Percentiles rank a stretch among this genome's conserved stretches.
These are phyloP conservation scores for Syncephalastrum monosporum DNA, from an alignment of 371 early-diverging fungal genomes.

Conservation along the genomic window DNA sequence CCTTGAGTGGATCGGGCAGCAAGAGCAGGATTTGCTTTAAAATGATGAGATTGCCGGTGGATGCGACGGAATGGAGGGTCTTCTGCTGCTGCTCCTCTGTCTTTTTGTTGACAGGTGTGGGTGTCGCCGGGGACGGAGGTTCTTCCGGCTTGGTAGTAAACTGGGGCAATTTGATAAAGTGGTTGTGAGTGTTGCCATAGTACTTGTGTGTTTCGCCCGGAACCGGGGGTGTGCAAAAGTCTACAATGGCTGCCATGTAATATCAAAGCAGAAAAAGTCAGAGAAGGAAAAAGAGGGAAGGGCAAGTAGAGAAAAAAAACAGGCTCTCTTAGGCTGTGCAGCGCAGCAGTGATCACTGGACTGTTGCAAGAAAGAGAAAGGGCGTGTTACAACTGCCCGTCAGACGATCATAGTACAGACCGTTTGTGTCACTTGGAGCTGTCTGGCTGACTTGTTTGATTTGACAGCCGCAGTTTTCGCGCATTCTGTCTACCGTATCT, in stretches of 20 bases:
- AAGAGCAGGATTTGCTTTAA: slow-evolving; percentile 31
- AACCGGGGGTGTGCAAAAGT: slow-evolving; percentile 65
- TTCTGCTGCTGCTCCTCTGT: slow-evolving; percentile 17
- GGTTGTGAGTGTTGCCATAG: slow-evolving; percentile 63
- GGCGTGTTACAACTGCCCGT: no score
- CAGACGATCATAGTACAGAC: no score
- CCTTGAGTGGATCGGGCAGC: slow-evolving; percentile 36
- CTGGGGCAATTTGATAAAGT: slow-evolving; percentile 51
- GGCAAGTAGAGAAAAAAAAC: no score
- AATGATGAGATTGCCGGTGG: slow-evolving; percentile 37
- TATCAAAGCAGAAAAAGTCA: no score
- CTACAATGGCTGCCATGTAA: slow-evolving; percentile 19
- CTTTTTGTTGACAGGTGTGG: neutral
- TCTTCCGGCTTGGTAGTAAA: slow-evolving; percentile 2
- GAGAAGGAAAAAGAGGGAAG: no score
- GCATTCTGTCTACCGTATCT: no score
- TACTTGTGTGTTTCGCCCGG: slow-evolving; percentile 66
- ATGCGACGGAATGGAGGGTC: slow-evolving; percentile 34
- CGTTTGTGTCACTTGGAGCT: no score
- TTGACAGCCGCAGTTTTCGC: no score
- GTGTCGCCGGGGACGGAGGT: slow-evolving; percentile 6
- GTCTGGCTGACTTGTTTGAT: no score
- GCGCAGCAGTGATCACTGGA: no score
- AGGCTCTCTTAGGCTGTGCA: no score
- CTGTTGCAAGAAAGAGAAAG: no score